Base-by-base conservation (phyloP, 2,329 filamentous ascomycete genomes). In the Thielaviopsis populi region DNA sequence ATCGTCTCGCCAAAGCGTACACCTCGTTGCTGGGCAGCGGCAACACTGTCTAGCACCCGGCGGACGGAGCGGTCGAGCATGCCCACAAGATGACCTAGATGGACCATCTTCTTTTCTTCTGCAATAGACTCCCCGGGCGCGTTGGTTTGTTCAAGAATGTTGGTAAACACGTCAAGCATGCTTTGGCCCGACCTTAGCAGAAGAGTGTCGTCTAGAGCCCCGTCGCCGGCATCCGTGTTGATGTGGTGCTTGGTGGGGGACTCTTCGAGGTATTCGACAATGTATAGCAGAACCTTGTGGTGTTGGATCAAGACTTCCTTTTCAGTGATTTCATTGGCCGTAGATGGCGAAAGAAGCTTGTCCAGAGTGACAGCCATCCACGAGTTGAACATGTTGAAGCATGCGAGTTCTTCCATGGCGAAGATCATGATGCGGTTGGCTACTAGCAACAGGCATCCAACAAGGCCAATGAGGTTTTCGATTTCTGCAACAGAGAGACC, bases 351-450 rank as follows among this genome's bases (percentile, higher is more conserved):
- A 5, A 83, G 83, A 56, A 92, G 81, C 15, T 86, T 82, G 68
- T 95, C 89, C 65, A 96, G 92, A 70, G 91, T 85, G 69, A 90
- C 82, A 41, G 86, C 84, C 61, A 97, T 77, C 92, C 92, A 97
- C 62, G 80, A 79, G 0, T 89, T 91, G 71, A 96, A 97, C 4
- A 83, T 80, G 1, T 77, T 73, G 69, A 95, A 97, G 60, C 91
- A 81, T 30, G 85, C 80, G 17, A 92, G 80, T 73, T 97, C 92
- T 63, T 88, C 83, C 70, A 88, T 85, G 33, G 86, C 81, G 63
- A 85, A 79, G 4, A 85, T 77, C 15, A 95, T 76, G 1, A 92
- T 80, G 63, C 85, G 87, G 71, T 95, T 85, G 0, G 84, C 84
- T 0, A 91, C 78, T 3, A 96, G 76, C 56, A 83, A 84, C n/a